These are phyloP conservation scores for Lanzia echinophila DNA, from an alignment of 2,329 filamentous ascomycete genomes.

Conservation along the genomic window DNA sequence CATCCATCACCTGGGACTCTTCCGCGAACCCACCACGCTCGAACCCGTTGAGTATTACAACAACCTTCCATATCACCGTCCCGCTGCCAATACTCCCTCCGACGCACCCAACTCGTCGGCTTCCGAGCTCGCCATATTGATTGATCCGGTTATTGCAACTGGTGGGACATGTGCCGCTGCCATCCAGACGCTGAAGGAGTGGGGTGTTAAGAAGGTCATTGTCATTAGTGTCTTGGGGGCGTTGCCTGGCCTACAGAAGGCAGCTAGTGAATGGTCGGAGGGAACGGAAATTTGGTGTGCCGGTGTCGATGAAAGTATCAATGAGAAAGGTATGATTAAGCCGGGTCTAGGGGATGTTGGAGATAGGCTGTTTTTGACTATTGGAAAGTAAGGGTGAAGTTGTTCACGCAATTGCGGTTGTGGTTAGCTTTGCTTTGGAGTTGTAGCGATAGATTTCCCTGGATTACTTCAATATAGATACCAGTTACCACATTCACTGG, in stretches of 20 bases:
- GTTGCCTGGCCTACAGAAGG: conserved; percentile 59
- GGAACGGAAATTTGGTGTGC: conserved; percentile 77
- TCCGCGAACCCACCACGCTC: conserved; percentile 80
- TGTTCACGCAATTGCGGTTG: background rate
- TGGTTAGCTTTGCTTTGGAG: background rate
- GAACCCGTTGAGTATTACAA: conserved; percentile 97
- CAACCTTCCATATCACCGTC: conserved; percentile 74
- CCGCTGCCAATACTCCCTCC: conserved; percentile 35
- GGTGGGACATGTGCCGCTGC: conserved; percentile 85
- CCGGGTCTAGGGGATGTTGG: conserved; percentile 88
- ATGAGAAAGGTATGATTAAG: conserved; percentile 80
- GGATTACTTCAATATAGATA: conserved; percentile 3
- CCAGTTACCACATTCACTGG: background rate
- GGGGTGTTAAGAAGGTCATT: conserved; percentile 79
- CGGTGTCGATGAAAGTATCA: conserved; percentile 67
- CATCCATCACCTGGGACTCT: conserved; percentile 90
- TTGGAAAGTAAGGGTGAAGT: conserved; percentile 60
- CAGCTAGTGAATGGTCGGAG: conserved; percentile 71
- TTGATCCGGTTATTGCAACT: conserved; percentile 91
- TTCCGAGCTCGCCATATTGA: conserved; percentile 67
- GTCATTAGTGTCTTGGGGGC: conserved; percentile 72
- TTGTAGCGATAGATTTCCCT: background rate
- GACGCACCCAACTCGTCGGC: conserved; percentile 33
- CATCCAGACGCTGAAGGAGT: conserved; percentile 82
- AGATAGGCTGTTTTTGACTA: conserved; percentile 80